Conservation (phyloP, 805 yeast genomes). For the Candida dajiaensis region DNA sequence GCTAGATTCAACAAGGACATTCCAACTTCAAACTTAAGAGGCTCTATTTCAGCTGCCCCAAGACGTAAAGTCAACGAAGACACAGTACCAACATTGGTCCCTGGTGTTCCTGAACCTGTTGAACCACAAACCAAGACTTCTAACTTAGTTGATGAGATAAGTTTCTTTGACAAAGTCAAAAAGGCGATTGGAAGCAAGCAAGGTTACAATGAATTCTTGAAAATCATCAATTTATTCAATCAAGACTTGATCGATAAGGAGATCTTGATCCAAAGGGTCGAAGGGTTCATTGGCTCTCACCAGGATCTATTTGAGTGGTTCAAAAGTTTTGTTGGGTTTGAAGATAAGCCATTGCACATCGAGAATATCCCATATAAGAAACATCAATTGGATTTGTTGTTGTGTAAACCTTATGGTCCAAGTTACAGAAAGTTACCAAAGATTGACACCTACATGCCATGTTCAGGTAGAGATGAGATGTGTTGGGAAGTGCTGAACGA, state of each 20-base stretch:
- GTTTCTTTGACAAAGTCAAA: slow-evolving; percentile 89
- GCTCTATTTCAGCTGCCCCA: slow-evolving; percentile 19
- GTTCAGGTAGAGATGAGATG: slow-evolving; percentile 97
- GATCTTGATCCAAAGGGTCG: slow-evolving; percentile 77
- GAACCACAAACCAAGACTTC: slow-evolving; percentile 49
- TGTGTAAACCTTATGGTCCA: slow-evolving; percentile 94
- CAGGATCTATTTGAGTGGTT: slow-evolving; percentile 86
- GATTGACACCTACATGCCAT: slow-evolving; percentile 92
- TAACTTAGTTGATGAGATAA: slow-evolving; percentile 74
- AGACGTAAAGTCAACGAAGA: slow-evolving; percentile 25
- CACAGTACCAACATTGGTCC: slow-evolving; percentile 63
- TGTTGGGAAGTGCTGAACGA: slow-evolving; percentile 98
- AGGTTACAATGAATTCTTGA: slow-evolving; percentile 87
- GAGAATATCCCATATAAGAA: slow-evolving; percentile 85
- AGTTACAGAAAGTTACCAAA: slow-evolving; percentile 90
- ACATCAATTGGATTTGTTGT: slow-evolving; percentile 81
- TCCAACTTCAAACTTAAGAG: slow-evolving; percentile 32
- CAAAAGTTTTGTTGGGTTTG: slow-evolving; percentile 83
- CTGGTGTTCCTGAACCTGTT: slow-evolving; percentile 83
- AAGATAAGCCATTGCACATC: slow-evolving; percentile 77
- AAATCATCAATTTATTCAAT: slow-evolving; percentile 78
- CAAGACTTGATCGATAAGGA: slow-evolving; percentile 85
- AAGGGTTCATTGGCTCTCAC: slow-evolving; percentile 77
- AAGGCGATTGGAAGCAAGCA: slow-evolving; percentile 84
- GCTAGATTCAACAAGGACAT: slow-evolving; percentile 23